Conservation (phyloP, 208 protist species). For the Leishmania braziliensis region DNA sequence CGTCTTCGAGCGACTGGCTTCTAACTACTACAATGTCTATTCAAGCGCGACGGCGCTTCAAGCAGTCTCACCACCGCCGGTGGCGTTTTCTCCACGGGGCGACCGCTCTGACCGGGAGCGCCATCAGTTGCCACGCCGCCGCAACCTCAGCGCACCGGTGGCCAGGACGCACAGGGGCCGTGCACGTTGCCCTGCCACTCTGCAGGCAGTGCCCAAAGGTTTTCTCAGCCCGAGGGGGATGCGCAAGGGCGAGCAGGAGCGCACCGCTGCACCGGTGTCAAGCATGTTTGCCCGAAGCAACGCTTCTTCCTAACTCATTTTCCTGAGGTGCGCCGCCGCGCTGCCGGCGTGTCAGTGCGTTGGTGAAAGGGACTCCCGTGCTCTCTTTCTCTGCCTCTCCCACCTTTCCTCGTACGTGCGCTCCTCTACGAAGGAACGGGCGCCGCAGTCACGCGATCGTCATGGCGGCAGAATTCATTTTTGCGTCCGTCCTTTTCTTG, state of each 20-base stretch:
- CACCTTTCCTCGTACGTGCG: background rate
- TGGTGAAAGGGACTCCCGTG: background rate
- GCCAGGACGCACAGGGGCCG: background rate
- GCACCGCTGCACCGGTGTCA: background rate
- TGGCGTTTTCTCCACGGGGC: background rate
- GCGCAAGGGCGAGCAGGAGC: background rate
- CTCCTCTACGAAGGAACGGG: background rate
- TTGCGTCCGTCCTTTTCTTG: background rate
- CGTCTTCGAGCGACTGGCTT: slow-evolving; percentile 50
- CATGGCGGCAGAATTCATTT: background rate
- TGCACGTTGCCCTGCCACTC: background rate
- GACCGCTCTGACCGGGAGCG: background rate
- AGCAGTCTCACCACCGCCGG: background rate
- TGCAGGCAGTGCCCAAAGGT: slow-evolving; percentile 1
- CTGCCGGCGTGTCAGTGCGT: background rate
- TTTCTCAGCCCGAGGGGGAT: background rate
- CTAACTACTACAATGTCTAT: slow-evolving; percentile 39
- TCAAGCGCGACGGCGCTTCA: slow-evolving; percentile 20
- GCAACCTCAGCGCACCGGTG: slow-evolving; percentile 12
- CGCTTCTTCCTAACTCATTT: background rate
- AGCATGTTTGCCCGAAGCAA: background rate
- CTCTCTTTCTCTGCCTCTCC: background rate
- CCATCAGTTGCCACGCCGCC: slow-evolving; percentile 4
- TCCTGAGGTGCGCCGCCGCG: background rate
- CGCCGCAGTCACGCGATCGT: background rate